A percentile compares a stretch with the other conserved stretches of the same genome.
Conservation (phyloP, 2,329 filamentous ascomycete genomes). For the Thermoascus crustaceus region DNA sequence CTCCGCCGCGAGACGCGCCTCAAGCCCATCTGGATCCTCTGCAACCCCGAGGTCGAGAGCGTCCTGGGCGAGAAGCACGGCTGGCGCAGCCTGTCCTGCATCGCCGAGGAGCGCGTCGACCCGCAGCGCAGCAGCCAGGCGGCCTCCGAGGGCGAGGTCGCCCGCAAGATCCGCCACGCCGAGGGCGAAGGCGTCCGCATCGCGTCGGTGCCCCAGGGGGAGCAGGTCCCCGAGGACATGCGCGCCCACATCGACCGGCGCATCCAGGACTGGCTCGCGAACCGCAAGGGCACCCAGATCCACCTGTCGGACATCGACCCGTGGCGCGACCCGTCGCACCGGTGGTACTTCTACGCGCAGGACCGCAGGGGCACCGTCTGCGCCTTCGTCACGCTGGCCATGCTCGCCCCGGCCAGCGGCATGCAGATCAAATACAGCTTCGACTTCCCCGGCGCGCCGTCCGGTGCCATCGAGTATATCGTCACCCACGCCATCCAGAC, state of each 20-base stretch:
- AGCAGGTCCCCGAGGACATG: conserved; percentile 57
- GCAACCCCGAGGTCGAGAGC: conserved; percentile 69
- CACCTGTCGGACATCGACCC: conserved; percentile 84
- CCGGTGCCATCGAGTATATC: conserved; percentile 76
- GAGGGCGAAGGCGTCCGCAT: conserved; percentile 80
- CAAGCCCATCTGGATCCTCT: conserved; percentile 82
- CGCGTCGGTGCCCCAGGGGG: conserved; percentile 59
- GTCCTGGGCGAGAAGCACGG: conserved; percentile 71
- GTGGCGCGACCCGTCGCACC: conserved; percentile 75
- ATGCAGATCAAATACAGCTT: conserved; percentile 97
- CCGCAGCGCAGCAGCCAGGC: conserved; percentile 61
- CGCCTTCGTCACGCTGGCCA: conserved; percentile 73
- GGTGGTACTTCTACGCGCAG: conserved; percentile 76
- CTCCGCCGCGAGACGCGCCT: conserved; percentile 62
- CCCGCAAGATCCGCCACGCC: conserved; percentile 69
- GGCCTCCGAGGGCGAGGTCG: conserved; percentile 56
- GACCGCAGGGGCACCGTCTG: conserved; percentile 64
- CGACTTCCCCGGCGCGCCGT: conserved; percentile 81
- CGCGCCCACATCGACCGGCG: conserved; percentile 61
- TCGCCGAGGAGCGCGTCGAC: conserved; percentile 80
- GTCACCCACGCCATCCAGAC: conserved; percentile 63
- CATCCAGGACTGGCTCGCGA: conserved; percentile 69
- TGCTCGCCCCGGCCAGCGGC: conserved; percentile 70
- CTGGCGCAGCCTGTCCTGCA: conserved; percentile 83
- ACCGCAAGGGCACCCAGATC: conserved; percentile 76